These are phyloP conservation scores for Colletotrichum sojae DNA, from an alignment of 2,329 filamentous ascomycete genomes.

Conservation along the genomic window DNA sequence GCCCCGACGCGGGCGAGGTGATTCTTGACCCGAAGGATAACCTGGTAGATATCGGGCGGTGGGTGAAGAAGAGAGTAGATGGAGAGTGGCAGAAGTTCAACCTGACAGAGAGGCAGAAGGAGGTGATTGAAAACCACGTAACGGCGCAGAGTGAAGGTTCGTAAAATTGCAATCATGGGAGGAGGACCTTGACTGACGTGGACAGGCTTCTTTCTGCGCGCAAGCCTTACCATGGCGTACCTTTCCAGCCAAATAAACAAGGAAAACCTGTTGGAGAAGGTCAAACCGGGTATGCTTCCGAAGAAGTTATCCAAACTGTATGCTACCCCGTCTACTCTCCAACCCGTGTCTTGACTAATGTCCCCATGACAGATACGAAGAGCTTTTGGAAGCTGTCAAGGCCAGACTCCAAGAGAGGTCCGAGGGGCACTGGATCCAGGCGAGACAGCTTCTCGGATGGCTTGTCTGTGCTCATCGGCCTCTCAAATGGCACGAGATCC, in stretches of 20 bases:
- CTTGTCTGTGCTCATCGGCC: slow-evolving; percentile 56
- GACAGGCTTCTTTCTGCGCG: slow-evolving; percentile 52
- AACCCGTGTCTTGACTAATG: no score
- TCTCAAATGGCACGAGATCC: slow-evolving; percentile 58
- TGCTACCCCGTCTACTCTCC: not conserved
- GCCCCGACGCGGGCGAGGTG: slow-evolving; percentile 49
- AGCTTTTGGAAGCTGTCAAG: slow-evolving; percentile 44
- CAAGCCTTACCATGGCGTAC: slow-evolving; percentile 48
- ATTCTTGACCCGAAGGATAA: slow-evolving; percentile 43
- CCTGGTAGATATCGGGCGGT: slow-evolving; percentile 25
- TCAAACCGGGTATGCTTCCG: slow-evolving; percentile 41
- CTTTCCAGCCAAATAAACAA: slow-evolving; percentile 44
- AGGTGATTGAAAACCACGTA: slow-evolving; percentile 30
- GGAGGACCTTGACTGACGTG: not conserved
- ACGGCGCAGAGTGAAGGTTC: slow-evolving; percentile 32
- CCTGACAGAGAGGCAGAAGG: not conserved
- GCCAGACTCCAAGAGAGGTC: slow-evolving; percentile 5
- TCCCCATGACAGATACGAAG: slow-evolving; percentile 47
- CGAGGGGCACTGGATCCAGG: slow-evolving; percentile 43
- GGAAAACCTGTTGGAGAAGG: slow-evolving; percentile 41
- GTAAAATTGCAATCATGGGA: not conserved
- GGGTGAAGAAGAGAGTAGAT: slow-evolving; percentile 20
- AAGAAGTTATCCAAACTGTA: slow-evolving; percentile 2
- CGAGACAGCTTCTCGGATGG: slow-evolving; percentile 55
- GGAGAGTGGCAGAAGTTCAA: slow-evolving; percentile 10